Evolutionary conservation across 306 rosid genomes (phyloP), one percentile per base, ranked within the genome.

Genomic region (Senna tora): DNA sequence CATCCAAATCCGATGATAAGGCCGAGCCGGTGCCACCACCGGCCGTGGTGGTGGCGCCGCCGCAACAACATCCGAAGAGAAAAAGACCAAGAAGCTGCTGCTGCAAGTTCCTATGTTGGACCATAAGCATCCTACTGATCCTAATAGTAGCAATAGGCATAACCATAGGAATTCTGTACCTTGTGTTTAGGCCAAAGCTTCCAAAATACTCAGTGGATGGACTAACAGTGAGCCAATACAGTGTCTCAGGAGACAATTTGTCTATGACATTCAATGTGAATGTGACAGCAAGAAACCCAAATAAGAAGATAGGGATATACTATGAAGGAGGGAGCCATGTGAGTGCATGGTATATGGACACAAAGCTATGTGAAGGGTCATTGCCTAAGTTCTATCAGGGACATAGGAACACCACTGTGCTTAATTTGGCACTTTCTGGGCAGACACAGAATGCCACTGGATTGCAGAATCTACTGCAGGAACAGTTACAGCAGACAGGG

Each of bases 371-470:
- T 17, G 76, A 79, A 65, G 98, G 96, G 57, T 89, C 92, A 9
- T 33, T 94, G 71, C 97, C 97, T 5, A 85, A 43, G 43, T 94
- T 94, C 80, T 94, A 94, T 53, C 97, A 94, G 46, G 98, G 98
- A 16, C 97, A 91, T 41, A 77, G 68, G 28, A 94, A 91, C 79
- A 94, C 87, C 0, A 94, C 96, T 2, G 79, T 71, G 79, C 82
- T 94, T 14, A 30, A 70, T 55, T 68, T 91, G 12, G 19, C 80
- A 3, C 28, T 94, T 43, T 7, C 75, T 0, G 97, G 98, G 6
- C 81, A 79, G 45, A 81, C 82, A 1, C 81, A 75, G 8, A 80
- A 94, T 71, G 94, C 91, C 5, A 50, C 67, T 5, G 81, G 50
- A 0, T 28, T 90, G 9, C 0, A 65, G 19, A 12, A 53, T 0